Base-by-base conservation (phyloP, 2,329 filamentous ascomycete species). In the Penicillium sumatraense region DNA sequence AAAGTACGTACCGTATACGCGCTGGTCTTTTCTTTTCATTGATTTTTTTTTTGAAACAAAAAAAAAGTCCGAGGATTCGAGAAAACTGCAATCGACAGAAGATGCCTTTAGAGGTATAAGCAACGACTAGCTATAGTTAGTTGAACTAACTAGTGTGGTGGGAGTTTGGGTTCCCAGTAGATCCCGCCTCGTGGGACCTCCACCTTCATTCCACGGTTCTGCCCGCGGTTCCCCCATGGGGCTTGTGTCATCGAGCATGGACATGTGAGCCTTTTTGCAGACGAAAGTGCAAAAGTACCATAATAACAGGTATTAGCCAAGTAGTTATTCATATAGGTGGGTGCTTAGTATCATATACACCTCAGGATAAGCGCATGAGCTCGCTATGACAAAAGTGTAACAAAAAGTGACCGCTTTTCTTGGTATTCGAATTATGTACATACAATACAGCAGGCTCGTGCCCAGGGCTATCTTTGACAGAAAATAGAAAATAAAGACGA, bases 201-300 rank as follows among this genome's bases (percentile, higher is more conserved):
- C 62, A 64, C 63, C 53, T 26, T 35, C 60, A 63, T 66, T 63
- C 63, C 63, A 65, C 60, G 63, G 63, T 66, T 65, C 62, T 58
- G 57, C 57, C 58, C 53, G 49, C 14, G n/a, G 4, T 4, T 18
- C 18, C 44, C 49, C 60, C 51, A 49, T 60, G 47, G 61, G 50
- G 52, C 24, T 33, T n/a, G n/a, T n/a, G n/a, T n/a, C n/a, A n/a
- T n/a, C n/a, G n/a, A n/a, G n/a, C n/a, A n/a, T n/a, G n/a, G n/a
- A n/a, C n/a, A n/a, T n/a, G n/a, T n/a, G n/a, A n/a, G n/a, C n/a
- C n/a, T n/a, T n/a, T 8, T 29, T 29, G 27, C 8, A 29, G 14
- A 29, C 18, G 10, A 29, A 23, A 18, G 33, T 56, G 18, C 42
- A 40, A 31, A 38, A 20, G 23, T 49, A 38, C 46, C n/a, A n/a